Base-by-base conservation (phyloP, 1,139 yeast species). In the Lodderomyces margitis region DNA sequence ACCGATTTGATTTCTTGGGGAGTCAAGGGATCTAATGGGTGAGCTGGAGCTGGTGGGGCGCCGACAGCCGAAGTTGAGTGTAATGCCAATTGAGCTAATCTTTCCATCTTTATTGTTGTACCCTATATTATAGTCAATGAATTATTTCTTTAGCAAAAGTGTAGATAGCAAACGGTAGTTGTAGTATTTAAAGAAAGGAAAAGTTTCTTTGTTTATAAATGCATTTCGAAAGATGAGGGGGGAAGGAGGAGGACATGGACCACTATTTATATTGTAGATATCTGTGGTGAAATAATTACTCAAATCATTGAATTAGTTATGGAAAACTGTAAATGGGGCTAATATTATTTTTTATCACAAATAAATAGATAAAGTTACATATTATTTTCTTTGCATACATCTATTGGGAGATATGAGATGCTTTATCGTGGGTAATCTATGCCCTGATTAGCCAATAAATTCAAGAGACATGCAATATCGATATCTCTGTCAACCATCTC, bases 21-120 rank as follows among this genome's bases (percentile, higher is more conserved):
- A 34, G 83, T 65, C 48, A 84, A 74, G 10, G 88, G 91, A 62
- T 84, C 92, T 55, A 84, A 70, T 21, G 91, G 89, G 61, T 83
- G 92, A 8, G 62, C 61, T 44, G 84, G 82, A 15, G 69, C 60
- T 40, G 78, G 63, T 37, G 82, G 81, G 14, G 82, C 70, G 34
- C 74, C 65, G 35, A 67, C 64, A 33, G 81, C 70, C 25, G 84
- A 78, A 21, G 82, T 76, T 33, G 87, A 68, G 57, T 83, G 88
- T 35, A 71, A 59, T 35, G 87, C 81, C 47, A 82, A 72, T 66
- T 81, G 87, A 54, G 72, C 73, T 56, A 81, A 71, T 68, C 87
- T 79, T 63, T 81, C 85, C 87, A 81, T 81, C 17, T 11, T 24
- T 17, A 11, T 17, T 14, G 23, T 31, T 3, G 27, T 37, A 12